A percentile compares a stretch with the other conserved stretches of the same genome.
These are phyloP conservation scores for Pythium brassicae DNA, from an alignment of 352 stramenopile genomes.

Conservation along the genomic window DNA sequence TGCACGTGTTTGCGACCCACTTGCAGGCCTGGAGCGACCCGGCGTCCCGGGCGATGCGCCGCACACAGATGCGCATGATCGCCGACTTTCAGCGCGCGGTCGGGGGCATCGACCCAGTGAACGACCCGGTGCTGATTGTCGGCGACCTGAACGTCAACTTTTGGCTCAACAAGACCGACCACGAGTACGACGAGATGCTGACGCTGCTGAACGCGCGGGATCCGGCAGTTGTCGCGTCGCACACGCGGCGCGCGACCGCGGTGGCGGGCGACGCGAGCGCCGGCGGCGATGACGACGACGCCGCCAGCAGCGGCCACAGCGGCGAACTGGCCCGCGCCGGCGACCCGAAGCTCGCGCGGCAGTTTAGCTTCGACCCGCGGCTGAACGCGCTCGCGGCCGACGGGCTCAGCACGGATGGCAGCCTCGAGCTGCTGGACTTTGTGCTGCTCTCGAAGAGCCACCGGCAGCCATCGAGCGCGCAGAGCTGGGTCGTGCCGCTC, in stretches of 20 bases:
- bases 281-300: neutral
- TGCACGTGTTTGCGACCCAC: conserved; percentile 76
- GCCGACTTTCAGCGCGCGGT: conserved; percentile 46
- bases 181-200: conserved; percentile 83
- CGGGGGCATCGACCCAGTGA: conserved; percentile 43
- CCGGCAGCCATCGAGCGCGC: conserved; percentile 45
- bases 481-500: conserved; percentile 62
- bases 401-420: conserved; percentile 68
- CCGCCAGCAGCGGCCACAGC: conserved; percentile 2
- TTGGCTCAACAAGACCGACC: conserved; percentile 65
- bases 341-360: conserved; percentile 32
- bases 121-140: conserved; percentile 58
- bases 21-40: conserved; percentile 75
- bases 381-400: conserved; percentile 63
- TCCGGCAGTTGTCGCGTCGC: conserved; percentile 24
- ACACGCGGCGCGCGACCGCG: neutral
- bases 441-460: conserved; percentile 56
- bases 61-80: conserved; percentile 68
- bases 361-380: conserved; percentile 71
- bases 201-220: conserved; percentile 52
- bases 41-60: conserved; percentile 43
- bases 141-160: conserved; percentile 78
- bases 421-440: conserved; percentile 70
- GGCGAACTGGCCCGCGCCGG: no score
- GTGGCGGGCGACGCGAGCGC: neutral